Evolutionary conservation across 768 basidiomycete genomes (phyloP).

Genomic region (Chlorophyllum brunneum): DNA sequence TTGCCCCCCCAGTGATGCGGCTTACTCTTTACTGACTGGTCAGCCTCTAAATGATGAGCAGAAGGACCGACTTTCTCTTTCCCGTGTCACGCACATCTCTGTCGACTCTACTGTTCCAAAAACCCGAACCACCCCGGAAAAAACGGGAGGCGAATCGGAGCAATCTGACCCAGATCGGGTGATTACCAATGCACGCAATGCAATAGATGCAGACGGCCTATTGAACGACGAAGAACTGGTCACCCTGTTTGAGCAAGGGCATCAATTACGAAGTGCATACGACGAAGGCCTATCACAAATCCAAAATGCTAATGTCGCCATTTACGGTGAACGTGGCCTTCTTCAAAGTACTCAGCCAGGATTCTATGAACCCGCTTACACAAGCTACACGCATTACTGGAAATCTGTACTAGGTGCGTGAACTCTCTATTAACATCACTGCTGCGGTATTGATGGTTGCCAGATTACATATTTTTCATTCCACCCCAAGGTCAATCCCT

Average conservation of each 20-base stretch:
- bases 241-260: constrained; percentile 36
- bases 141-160: constrained; percentile 41
- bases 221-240: constrained; percentile 56
- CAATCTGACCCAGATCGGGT: constrained; percentile 61
- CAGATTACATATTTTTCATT: constrained; percentile 89
- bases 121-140: constrained; percentile 17
- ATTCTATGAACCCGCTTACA: constrained; percentile 75
- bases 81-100: constrained; percentile 70
- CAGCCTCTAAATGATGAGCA: constrained; percentile 55
- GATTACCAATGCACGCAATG: constrained; percentile 70
- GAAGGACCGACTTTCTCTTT: constrained; percentile 45
- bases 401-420: constrained; percentile 70
- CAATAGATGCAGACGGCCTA: constrained; percentile 62
- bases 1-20: constrained; percentile 75
- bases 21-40: constrained; percentile 74
- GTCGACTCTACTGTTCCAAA: constrained; percentile 55
- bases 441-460: constrained; percentile 1
- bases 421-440: neutral
- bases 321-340: constrained; percentile 49
- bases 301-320: constrained; percentile 22
- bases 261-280: constrained; percentile 62
- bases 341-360: constrained; percentile 45
- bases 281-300: constrained; percentile 43
- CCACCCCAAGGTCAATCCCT: constrained; percentile 35
- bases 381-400: constrained; percentile 89